phyloP scores from a whole-genome alignment of 116 monocot genomes.

The Papilionanthe hybrid region DNA sequence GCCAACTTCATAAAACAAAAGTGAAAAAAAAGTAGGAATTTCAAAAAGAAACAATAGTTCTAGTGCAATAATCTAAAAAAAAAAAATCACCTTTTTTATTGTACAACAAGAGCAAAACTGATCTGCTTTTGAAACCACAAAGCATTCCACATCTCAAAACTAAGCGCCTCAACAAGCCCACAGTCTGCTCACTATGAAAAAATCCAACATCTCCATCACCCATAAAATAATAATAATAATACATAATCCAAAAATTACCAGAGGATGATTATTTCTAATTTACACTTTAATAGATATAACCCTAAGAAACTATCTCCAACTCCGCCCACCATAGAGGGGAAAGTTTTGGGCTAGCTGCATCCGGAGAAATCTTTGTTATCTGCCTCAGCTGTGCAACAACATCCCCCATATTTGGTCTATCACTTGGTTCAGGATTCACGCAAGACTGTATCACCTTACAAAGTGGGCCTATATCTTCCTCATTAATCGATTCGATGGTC shows the following conservation, averaged over 20 bases:
- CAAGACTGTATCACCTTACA: slow-evolving; percentile 30
- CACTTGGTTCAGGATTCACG: slow-evolving; percentile 14
- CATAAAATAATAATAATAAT: background rate
- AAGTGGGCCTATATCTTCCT: slow-evolving; percentile 23
- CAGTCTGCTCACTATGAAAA: background rate
- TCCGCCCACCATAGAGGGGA: slow-evolving; percentile 41
- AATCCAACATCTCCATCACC: background rate
- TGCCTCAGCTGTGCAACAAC: slow-evolving; percentile 19
- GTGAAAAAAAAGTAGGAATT: background rate
- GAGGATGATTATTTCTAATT: background rate
- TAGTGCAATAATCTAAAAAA: background rate
- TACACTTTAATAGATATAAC: background rate
- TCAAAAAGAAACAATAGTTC: background rate
- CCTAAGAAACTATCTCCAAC: slow-evolving; percentile 29
- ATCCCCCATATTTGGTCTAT: slow-evolving; percentile 31
- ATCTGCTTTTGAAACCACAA: background rate
- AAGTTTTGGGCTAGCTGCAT: slow-evolving; percentile 19
- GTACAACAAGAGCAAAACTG: background rate
- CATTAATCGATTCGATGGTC: slow-evolving; percentile 22
- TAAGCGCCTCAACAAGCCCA: background rate
- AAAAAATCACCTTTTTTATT: slow-evolving; percentile 3
- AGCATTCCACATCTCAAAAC: background rate
- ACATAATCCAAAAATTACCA: background rate
- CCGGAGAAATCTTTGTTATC: slow-evolving; percentile 17
- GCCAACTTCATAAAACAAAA: too few species aligned